Evolutionary conservation across 2,329 filamentous ascomycete species (phyloP), one percentile per base, ranked within the genome.

Genomic region (Diaporthe sp.): DNA sequence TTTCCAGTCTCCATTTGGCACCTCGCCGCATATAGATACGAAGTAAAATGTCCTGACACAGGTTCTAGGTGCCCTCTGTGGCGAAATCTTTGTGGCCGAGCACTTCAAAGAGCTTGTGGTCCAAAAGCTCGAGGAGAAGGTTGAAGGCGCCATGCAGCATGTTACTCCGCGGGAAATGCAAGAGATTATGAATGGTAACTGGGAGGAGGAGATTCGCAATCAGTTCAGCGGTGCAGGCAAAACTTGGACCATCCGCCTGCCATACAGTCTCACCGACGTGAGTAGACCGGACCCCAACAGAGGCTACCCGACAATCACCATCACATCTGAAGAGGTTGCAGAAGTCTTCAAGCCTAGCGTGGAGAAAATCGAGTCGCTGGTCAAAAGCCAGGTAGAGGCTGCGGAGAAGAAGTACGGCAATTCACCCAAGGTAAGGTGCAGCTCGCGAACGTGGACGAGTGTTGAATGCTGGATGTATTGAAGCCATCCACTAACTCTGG

Each of bases 31-130:
- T n/a, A n/a, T n/a, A n/a, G n/a, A n/a, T n/a, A n/a, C n/a, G n/a
- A n/a, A n/a, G n/a, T n/a, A n/a, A 39, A 75, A 3, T 53, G 0
- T 69, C 25, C 50, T 74, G 37, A 56, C 63, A n/a, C 4, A 1
- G 51, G 4, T 17, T 37, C 10, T n/a, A 85, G 84, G 84, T 3
- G 81, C 42, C 0, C 77, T 87, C 0, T 86, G 83, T 3, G 85
- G 85, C 0, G 84, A 79, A 0, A 77, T 85, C 0, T 85, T 86
- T 17, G 78, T 87, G 0, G 84, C 87, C 39, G 79, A 86, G 3
- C 72, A 53, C 0, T 87, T 87, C n/a, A 1, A 79, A 1, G 0
- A 71, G 0, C 66, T 84, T 0, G 73, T 87, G 4, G 76, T 79
- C 37, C 3, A 4, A 0, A 82, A 81, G 10, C 22, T 84, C 0